Percentiles rank a stretch among this genome's conserved stretches.
These are phyloP conservation scores for Coemansia reversa DNA, from an alignment of 192 early-diverging fungal genomes.

Conservation along the genomic window DNA sequence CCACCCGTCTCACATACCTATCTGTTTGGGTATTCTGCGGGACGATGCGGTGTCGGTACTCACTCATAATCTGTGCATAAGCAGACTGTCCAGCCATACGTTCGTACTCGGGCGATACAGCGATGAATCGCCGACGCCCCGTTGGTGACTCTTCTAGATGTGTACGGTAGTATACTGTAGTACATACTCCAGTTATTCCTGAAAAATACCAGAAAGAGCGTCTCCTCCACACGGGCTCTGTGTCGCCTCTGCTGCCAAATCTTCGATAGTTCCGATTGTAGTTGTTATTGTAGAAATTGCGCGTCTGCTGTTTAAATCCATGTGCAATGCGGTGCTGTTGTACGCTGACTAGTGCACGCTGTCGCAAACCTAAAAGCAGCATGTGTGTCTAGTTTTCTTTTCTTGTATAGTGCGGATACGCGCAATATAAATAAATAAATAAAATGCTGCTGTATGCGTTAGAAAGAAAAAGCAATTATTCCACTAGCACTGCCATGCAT, in stretches of 20 bases:
- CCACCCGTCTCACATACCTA: conserved; percentile 67
- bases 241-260: conserved; percentile 7
- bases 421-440: not conserved
- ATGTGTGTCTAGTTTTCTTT: not conserved
- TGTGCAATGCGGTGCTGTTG: not conserved
- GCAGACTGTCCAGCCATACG: conserved; percentile 64
- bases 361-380: not conserved
- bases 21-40: conserved; percentile 64
- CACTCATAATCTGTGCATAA: conserved; percentile 65
- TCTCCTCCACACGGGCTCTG: conserved; percentile 16
- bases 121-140: conserved; percentile 53
- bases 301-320: not conserved
- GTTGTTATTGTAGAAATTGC: not conserved
- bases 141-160: conserved; percentile 52
- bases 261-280: conserved; percentile 9
- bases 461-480: not conserved
- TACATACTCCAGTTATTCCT: conserved; percentile 15
- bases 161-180: conserved; percentile 34
- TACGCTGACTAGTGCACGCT: not conserved
- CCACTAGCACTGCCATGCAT: not conserved
- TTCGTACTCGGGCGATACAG: conserved; percentile 31
- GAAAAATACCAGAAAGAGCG: conserved; percentile 35
- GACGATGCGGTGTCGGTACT: conserved; percentile 69
- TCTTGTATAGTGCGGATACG: not conserved
- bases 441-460: not conserved